Evolutionary conservation across 2,329 filamentous ascomycete species (phyloP), one percentile per base, ranked within the genome.

Genomic region (Ophiosphaerella korrae): DNA sequence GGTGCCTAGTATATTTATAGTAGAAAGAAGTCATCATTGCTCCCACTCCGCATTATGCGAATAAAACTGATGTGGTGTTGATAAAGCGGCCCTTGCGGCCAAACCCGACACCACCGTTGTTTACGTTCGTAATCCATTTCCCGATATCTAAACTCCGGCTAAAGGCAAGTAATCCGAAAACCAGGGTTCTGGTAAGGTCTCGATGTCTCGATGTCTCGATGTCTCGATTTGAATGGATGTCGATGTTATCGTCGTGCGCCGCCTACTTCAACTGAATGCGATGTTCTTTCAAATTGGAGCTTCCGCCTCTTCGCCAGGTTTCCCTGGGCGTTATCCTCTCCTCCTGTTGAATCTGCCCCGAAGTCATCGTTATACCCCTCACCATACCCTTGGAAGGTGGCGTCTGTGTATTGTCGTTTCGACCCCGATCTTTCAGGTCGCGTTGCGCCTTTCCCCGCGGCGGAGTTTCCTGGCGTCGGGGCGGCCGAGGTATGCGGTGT

Each of bases 321-420:
- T 13, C 68, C 63, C 40, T 66, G 63, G 14, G 62, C 55, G 43
- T 88, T 85, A 61, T 89, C 88, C 60, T 85, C 85, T 59, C 89
- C 88, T 50, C 85, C 87, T 18, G 88, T 89, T 18, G 87, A 89
- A 65, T 90, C 85, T 48, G 80, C 84, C 7, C 70, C 72, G 55
- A 88, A 88, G 57, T 90, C 87, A 55, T 91, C 88, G 8, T 81
- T 81, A 60, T 81, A 90, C 31, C 86, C 86, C 60, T 91, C 88
- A 38, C 84, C 83, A 64, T 92, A 92, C 36, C 89, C 88, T 63
- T 88, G 85, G 66, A 84, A 92, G 63, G 86, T 89, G 62, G 80
- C 83, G 57, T 92, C 89, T 34, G 87, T 85, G 67, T 92, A 92
- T 55, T 86, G 84, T 41, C 89, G 82, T 79, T 92, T 92, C 77